phyloP scores from a whole-genome alignment of 768 basidiomycete species.

The Dentipellis sp. region DNA sequence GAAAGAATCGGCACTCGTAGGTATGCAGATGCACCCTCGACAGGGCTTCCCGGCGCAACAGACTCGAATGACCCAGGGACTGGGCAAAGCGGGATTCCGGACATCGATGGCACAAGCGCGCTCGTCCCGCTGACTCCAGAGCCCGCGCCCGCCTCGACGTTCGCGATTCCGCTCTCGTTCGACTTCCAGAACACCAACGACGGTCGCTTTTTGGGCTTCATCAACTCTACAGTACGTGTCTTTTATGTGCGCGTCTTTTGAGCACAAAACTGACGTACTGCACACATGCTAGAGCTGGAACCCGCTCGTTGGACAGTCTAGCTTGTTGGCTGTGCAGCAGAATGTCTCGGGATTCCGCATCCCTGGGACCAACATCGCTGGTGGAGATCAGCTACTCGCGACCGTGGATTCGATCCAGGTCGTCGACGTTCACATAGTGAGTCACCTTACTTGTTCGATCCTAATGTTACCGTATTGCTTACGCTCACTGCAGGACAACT shows the following conservation, averaged over 20 bases:
- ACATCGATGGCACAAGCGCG: slow-evolving; percentile 4
- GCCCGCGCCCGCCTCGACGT: slow-evolving; percentile 2
- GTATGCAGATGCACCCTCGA: slow-evolving; percentile 6
- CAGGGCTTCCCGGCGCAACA: slow-evolving; percentile 2
- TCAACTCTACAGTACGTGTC: slow-evolving; percentile 3
- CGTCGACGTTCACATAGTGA: slow-evolving; percentile 5
- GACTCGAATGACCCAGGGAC: slow-evolving; percentile 9
- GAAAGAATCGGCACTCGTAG: not conserved
- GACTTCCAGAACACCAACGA: slow-evolving; percentile 5
- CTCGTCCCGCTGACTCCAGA: slow-evolving; percentile 2
- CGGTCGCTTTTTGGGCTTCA: slow-evolving; percentile 8
- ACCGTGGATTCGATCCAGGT: slow-evolving; percentile 11
- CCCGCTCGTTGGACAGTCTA: slow-evolving; percentile 5
- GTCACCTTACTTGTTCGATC: not conserved
- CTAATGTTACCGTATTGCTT: not conserved
- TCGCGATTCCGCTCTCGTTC: not conserved
- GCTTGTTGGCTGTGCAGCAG: slow-evolving; percentile 6
- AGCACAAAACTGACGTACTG: not conserved
- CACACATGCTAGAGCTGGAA: slow-evolving; percentile 2
- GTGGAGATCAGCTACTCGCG: slow-evolving; percentile 4
- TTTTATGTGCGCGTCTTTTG: no score
- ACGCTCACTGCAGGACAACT: slow-evolving; percentile 2
- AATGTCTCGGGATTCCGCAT: not conserved
- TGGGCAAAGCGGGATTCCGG: not conserved
- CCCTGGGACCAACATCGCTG: not conserved